Evolutionary conservation across 352 stramenopile genomes (phyloP), one percentile per base, ranked within the genome.

Genomic region (Thalassiosira hispida): DNA sequence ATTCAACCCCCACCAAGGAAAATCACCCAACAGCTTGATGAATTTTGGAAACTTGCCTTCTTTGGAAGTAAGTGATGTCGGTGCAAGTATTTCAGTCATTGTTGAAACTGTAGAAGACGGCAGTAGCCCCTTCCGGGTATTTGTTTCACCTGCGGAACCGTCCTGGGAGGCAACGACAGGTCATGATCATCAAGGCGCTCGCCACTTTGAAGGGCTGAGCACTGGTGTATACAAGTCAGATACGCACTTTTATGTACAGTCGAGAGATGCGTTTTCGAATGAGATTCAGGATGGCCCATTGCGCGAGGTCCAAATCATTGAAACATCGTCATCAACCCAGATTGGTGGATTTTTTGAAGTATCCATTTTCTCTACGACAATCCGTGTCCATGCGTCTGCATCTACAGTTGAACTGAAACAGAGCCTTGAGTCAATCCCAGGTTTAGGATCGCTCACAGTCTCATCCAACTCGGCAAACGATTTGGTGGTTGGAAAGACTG

Each of bases 291-390:
- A 96, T 57, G 96, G 94, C 0, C 95, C 96, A 0, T 57, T 92
- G 2, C 66, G 88, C 22, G 96, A 98, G 78, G 64, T 97, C 6
- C 96, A 98, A 77, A 95, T 98, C 23, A 83, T 98, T 16, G 93
- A 98, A 79, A 96, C 90, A 0, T 85, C 66, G n/a, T 76, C 46
- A 92, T 95, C 63, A 47, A 79, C 73, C 20, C 72, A 81, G 55
- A 77, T 87, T 12, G 60, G 29, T 22, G 82, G 77, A 51, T 69
- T 61, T 2, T 98, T 98, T 68, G 77, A 84, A 44, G 73, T 98
- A 0, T 68, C 75, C 1, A 94, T 95, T 42, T 79, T 89, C 7
- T 90, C 82, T 2, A 83, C 95, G 35, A 95, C 31, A 27, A 70
- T 93, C 75, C 68, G 95, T 85, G 0, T 92, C 67, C 6, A 33